A percentile compares a stretch with the other conserved stretches of the same genome.
Evolutionary conservation across 1,139 yeast genomes (phyloP).

Genomic region (Geotrichum australiense): DNA sequence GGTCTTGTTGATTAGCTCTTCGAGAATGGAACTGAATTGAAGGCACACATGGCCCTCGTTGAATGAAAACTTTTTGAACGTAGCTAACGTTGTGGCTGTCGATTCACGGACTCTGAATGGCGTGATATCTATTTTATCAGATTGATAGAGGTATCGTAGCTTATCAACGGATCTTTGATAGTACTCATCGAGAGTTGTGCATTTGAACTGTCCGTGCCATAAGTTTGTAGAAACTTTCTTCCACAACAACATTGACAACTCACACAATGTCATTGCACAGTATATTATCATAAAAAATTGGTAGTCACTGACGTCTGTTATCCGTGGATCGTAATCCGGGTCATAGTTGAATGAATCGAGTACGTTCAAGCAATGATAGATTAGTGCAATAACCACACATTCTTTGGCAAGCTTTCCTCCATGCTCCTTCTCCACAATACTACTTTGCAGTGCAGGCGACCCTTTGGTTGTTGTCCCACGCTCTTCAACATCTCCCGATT

Average conservation of each 20-base stretch:
- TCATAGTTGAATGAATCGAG: constrained; percentile 11
- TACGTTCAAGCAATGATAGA: constrained; percentile 12
- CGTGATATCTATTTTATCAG: constrained; percentile 11
- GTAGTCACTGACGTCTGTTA: constrained; percentile 13
- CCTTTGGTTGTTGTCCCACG: constrained; percentile 3
- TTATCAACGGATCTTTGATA: constrained; percentile 14
- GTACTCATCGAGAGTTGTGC: constrained; percentile 15
- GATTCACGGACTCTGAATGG: constrained; percentile 9
- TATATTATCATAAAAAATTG: constrained; percentile 15
- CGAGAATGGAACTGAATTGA: constrained; percentile 11
- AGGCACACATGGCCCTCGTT: constrained; percentile 15
- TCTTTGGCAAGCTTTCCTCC: constrained; percentile 8
- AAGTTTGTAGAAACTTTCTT: constrained; percentile 13
- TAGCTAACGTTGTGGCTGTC: constrained; percentile 2
- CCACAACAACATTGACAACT: constrained; percentile 11
- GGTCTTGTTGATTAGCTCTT: constrained; percentile 13
- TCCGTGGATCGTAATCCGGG: constrained; percentile 12
- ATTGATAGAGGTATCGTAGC: constrained; percentile 10
- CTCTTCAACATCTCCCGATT: constrained; percentile 6
- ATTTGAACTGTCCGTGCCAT: constrained; percentile 12
- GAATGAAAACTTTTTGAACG: constrained; percentile 6
- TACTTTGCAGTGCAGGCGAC: background rate
- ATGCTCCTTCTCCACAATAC: constrained; percentile 4
- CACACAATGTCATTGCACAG: constrained; percentile 16
- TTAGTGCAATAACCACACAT: constrained; percentile 14